Evolutionary conservation across 192 early-diverging fungal species (phyloP).

Genomic region (Entomortierella parvispora): DNA sequence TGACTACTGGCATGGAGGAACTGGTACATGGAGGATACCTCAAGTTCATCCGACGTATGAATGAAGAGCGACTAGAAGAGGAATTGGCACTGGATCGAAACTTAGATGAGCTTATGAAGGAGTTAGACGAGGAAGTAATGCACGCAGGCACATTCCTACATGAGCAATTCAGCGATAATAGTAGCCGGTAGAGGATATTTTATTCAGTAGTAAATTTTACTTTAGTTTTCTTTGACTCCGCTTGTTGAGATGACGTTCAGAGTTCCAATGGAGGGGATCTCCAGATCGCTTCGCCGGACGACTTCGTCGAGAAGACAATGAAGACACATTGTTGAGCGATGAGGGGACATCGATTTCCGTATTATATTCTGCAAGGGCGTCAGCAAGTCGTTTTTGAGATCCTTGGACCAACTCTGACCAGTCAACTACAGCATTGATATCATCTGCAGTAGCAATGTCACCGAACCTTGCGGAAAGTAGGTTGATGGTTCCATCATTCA

Average conservation of each 20-base stretch:
- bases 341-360: background rate
- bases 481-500: constrained; percentile 10
- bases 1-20: background rate
- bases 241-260: constrained; percentile 9
- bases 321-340: constrained; percentile 1
- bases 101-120: constrained; percentile 2
- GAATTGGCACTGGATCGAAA: background rate
- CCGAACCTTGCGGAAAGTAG: constrained; percentile 14
- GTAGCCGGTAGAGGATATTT: too few species aligned
- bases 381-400: constrained; percentile 7
- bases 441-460: constrained; percentile 4
- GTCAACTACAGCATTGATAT: constrained; percentile 14
- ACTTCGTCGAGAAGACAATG: background rate
- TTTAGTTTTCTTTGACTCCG: too few species aligned
- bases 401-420: constrained; percentile 13
- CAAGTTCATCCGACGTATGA: background rate
- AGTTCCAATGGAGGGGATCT: background rate
- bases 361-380: constrained; percentile 2
- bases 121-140: background rate
- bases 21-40: background rate
- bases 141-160: background rate
- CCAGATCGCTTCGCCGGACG: background rate
- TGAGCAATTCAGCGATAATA: background rate
- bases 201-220: too few species aligned
- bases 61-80: background rate